Base-by-base conservation (phyloP, 1,139 yeast genomes). In the Debaryomycetaceae sp. region DNA sequence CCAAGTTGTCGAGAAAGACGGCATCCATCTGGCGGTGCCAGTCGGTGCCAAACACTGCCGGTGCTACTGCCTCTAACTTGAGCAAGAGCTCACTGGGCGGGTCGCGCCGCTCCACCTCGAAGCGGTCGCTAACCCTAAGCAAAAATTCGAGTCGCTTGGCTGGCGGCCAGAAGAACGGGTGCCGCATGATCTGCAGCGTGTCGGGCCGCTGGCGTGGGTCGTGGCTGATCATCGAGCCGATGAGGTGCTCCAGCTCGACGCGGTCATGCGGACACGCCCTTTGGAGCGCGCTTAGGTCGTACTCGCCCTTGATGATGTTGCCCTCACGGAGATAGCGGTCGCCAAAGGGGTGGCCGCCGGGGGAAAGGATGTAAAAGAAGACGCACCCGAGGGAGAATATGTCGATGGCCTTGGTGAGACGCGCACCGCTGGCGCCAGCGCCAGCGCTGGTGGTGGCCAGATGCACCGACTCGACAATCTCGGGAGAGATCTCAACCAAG, bases 301-400 rank as follows among this genome's bases (percentile, higher is more conserved):
- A 82, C n/a, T 71, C 70, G 13, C 83, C 84, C 43, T 77, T 83
- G 37, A 88, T 78, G 23, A 91, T 89, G 49, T 91, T 88, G 12
- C 83, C 93, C 49, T 91, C 97, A 31, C 98, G 69, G 46, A 82
- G 57, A 45, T 85, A 88, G 34, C 86, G 65, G 46, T 84, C 94
- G 9, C 98, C 98, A 61, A 85, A 91, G 3, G 98, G 98, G 61
- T 91, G 98, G n/a, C 58, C 54, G 0, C 99, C 98, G 10, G 75
- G 75, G 0, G 95, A 74, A 27, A 93, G 58, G 24, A 89, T 83
- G 50, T 88, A 93, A 51, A 74, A 89, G 50, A 85, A 93, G 0
- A 91, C 93, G 59, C 98, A 93, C 0, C 98, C 99, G 40, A 89
- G 63, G 0, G 97, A 84, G 50, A 93, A 91, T 4, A 91, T 83